Evolutionary conservation across 805 yeast genomes (phyloP), one percentile per base, ranked within the genome.

Genomic region (Komagataella populi): DNA sequence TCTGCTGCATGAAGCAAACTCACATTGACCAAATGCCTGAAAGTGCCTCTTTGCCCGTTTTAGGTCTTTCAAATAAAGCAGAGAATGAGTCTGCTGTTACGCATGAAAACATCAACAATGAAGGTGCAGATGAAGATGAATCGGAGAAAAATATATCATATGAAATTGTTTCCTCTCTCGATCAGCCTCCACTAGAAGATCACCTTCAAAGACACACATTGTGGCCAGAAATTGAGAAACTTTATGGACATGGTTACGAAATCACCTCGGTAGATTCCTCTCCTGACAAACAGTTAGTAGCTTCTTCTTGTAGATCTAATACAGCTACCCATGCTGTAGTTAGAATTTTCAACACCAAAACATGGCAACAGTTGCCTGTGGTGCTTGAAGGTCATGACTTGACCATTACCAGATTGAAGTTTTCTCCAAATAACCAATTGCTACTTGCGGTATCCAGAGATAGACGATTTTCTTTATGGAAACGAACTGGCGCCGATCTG

Each of bases 161-260:
- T 45, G 80, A 76, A 46, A 63, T 77, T n/a, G 64, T 81, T 20
- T 63, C 70, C 3, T 59, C 71, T 0, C 65, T 85, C 47, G 55
- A 56, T 0, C 61, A 67, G 0, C 90, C 96, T 6, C 98, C 99
- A 0, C 68, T 84, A 48, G 99, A 93, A 64, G 96, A 91, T 60
- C 86, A 87, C 54, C 70, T 93, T 23, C 98, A 93, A 63, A 76
- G 98, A 60, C 87, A 83, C 61, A 87, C 98, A 0, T 70, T 93
- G 50, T 93, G 95, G 84, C 99, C 99, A 0, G 99, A 93, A 62
- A 70, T 84, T 52, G 99, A 93, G 60, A 93, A 93, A 63, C 67
- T 93, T 47, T 93, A 93, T 61, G 99, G 99, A 0, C 99, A 93
- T 64, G 99, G 99, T 6, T 95, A 88, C 66, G 99, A 95, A 63